Conservation (phyloP, 805 yeast genomes). For the Nadsonia fulvescens region DNA sequence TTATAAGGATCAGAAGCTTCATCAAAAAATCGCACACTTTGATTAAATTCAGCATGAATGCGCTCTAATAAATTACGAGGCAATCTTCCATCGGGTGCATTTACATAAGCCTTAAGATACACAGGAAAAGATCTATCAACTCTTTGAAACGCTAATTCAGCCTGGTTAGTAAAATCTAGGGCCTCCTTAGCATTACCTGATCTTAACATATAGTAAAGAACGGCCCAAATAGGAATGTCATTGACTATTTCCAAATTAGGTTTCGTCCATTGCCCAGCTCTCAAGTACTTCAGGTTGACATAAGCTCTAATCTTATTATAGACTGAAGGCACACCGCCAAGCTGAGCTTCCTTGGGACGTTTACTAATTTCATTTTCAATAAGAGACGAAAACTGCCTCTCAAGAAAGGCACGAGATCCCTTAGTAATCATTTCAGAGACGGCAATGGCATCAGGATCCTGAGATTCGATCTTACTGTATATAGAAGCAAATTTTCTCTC, state of each 20-base stretch:
- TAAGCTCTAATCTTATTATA: constrained; percentile 54
- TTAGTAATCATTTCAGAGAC: constrained; percentile 27
- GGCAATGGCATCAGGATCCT: constrained; percentile 17
- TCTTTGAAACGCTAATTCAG: constrained; percentile 59
- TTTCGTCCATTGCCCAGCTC: constrained; percentile 30
- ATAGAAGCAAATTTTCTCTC: constrained; percentile 21
- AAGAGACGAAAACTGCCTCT: constrained; percentile 58
- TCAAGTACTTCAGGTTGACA: constrained; percentile 28
- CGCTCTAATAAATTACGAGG: constrained; percentile 52
- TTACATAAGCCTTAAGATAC: constrained; percentile 54
- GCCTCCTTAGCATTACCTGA: constrained; percentile 75
- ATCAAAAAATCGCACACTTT: constrained; percentile 47
- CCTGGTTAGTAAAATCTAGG: constrained; percentile 40
- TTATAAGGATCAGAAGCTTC: constrained; percentile 76
- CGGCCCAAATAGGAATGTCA: constrained; percentile 88
- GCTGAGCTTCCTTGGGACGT: constrained; percentile 28
- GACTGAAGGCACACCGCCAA: constrained; percentile 55
- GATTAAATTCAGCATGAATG: constrained; percentile 65
- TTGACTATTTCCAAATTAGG: constrained; percentile 49
- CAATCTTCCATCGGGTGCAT: constrained; percentile 33
- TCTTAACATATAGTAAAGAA: constrained; percentile 66
- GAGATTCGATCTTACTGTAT: constrained; percentile 14
- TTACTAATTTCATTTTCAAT: constrained; percentile 45
- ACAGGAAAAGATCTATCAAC: constrained; percentile 72
- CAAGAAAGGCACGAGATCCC: constrained; percentile 45